Evolutionary conservation across 345 rosid species (phyloP).

Genomic region (Dipteronia dyeriana): DNA sequence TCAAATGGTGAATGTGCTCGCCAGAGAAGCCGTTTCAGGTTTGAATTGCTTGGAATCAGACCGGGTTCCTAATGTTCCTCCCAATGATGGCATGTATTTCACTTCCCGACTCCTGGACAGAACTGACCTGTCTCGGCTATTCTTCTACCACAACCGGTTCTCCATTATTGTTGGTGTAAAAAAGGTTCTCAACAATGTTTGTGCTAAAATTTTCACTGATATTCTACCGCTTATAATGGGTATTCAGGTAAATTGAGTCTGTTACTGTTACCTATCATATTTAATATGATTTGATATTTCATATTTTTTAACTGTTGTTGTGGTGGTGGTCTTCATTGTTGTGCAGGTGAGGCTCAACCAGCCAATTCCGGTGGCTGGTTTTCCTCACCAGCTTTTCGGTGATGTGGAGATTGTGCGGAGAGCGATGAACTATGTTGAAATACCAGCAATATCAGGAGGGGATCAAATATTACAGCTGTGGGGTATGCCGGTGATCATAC

Average conservation of each 20-base stretch:
- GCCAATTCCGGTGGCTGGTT: conserved; percentile 36
- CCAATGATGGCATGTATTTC: conserved; percentile 21
- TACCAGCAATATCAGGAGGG: no score
- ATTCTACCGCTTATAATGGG: neutral
- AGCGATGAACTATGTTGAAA: neutral
- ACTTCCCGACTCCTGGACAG: conserved; percentile 32
- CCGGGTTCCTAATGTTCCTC: neutral
- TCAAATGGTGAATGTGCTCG: conserved; percentile 29
- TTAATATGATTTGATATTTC: neutral
- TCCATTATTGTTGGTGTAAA: conserved; percentile 44
- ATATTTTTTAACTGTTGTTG: neutral
- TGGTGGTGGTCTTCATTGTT: no score
- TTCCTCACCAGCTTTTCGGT: conserved; percentile 48
- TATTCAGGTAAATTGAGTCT: no score
- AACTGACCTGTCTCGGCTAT: conserved; percentile 19
- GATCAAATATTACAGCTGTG: conserved; percentile 17
- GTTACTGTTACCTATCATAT: no score
- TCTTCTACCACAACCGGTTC: conserved; percentile 35
- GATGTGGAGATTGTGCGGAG: conserved; percentile 27
- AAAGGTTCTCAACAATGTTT: conserved; percentile 34
- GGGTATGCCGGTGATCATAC: conserved; percentile 36
- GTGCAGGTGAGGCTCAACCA: neutral
- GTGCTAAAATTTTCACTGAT: conserved; percentile 39
- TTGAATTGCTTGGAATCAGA: conserved; percentile 27
- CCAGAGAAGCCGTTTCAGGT: conserved; percentile 34